Base-by-base conservation (phyloP, 2,329 filamentous ascomycete species). In the Dothideomycetes sp. region DNA sequence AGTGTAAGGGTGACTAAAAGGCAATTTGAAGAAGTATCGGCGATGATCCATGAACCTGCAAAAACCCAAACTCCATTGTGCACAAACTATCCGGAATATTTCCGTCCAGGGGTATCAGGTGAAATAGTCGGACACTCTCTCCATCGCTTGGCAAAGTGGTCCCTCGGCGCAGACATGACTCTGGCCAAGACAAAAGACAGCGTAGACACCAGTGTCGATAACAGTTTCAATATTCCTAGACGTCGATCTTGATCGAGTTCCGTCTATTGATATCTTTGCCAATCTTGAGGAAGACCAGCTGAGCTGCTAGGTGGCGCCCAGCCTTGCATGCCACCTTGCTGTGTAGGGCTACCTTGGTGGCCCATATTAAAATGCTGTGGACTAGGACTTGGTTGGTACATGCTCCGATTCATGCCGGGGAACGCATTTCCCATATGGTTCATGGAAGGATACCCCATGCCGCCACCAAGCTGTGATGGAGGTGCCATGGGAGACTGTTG, bases 291-390 rank as follows among this genome's bases (percentile, higher is more conserved):
- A 50, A 61, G 62, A 31, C 54, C 51, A 34, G 50, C 51, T 32
- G 51, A 49, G 30, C 50, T 52, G n/a, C 57, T 58, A 36, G 64
- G 61, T 42, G 62, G 61, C 37, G 65, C 58, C 68, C 67, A 71
- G 31, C 65, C 22, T 46, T 67, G 66, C 67, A 71, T 70, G 30
- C 65, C 62, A n/a, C 65, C 63, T 47, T 71, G 68, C 45, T 64
- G 64, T 22, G 57, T 58, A 34, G 59, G 56, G 19, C 52, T 56
- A 27, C 56, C 49, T 40, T 57, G 51, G 29, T 47, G 42, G 19
- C 48, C 46, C 51, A 58, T 56, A 40, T 47, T 48, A 52, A 62
- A 69, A 31, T 64, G 62, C 38, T 63, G 61, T 15, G 52, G 64
- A 35, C 58, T 66, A 9, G 64, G 64, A 45, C 60, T 66, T 19